These are phyloP conservation scores for Fusarium liriodendri DNA, from an alignment of 2,329 filamentous ascomycete species.

Conservation along the genomic window DNA sequence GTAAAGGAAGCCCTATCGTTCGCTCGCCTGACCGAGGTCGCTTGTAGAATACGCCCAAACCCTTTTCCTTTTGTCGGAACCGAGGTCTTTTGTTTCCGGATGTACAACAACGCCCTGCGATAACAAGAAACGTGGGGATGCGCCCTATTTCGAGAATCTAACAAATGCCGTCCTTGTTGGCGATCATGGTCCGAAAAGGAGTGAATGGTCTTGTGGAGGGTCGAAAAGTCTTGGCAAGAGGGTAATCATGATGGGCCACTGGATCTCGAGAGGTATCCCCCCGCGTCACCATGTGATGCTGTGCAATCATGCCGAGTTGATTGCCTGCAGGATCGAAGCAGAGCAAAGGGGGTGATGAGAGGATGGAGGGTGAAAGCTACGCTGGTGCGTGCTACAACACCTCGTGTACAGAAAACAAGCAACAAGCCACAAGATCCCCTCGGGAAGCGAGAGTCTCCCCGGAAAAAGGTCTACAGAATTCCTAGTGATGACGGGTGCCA, in stretches of 20 bases:
- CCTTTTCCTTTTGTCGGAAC: background rate
- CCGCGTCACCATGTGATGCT: background rate
- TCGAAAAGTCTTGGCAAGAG: slow-evolving; percentile 12
- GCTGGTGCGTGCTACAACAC: background rate
- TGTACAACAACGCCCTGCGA: background rate
- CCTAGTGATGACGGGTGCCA: slow-evolving; percentile 17
- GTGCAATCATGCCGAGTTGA: slow-evolving; percentile 6
- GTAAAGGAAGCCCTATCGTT: background rate
- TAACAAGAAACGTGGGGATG: background rate
- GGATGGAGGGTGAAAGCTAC: background rate
- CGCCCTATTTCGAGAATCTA: slow-evolving; percentile 7
- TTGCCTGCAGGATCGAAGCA: slow-evolving; percentile 14
- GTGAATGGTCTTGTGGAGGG: slow-evolving; percentile 5
- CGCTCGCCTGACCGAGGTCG: background rate
- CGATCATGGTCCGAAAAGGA: slow-evolving; percentile 10
- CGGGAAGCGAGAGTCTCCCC: background rate
- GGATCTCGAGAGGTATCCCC: background rate
- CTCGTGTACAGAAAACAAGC: background rate
- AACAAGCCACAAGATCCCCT: background rate
- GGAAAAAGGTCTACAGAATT: background rate
- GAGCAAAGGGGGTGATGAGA: background rate
- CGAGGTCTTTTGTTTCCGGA: background rate
- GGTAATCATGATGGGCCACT: slow-evolving; percentile 28
- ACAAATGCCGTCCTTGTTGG: background rate
- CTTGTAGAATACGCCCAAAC: background rate